phyloP scores from a whole-genome alignment of 345 rosid species.

The Hibiscus trionum region DNA sequence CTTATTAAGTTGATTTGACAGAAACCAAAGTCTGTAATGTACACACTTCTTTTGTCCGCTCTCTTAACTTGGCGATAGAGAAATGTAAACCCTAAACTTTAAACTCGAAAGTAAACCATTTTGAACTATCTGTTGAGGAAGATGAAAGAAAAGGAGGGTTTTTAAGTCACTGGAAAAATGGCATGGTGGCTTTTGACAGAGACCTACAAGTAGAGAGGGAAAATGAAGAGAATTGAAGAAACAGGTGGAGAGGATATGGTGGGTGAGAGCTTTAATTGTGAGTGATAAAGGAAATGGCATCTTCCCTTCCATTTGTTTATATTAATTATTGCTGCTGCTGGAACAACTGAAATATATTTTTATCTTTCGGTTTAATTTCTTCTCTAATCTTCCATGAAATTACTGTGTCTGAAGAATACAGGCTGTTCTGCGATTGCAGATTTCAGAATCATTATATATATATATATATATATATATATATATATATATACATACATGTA shows the following conservation, averaged over 20 bases:
- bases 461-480: no score
- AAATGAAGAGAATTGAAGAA: constrained; percentile 25
- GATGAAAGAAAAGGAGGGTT: neutral
- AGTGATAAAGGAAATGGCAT: neutral
- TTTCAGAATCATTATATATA: no score
- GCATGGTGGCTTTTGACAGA: neutral
- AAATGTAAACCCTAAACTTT: no score
- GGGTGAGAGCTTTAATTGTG: constrained; percentile 33
- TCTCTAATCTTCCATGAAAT: no score
- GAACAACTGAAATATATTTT: neutral
- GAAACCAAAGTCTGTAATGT: no score
- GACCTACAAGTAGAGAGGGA: neutral
- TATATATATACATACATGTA: no score
- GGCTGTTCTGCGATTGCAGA: neutral
- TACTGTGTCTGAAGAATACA: neutral
- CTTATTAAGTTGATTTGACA: no score
- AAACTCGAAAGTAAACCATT: neutral
- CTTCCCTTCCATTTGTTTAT: neutral
- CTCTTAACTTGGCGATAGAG: neutral
- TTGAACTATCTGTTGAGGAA: neutral
- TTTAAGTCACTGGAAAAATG: constrained; percentile 3
- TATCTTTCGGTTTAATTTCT: neutral
- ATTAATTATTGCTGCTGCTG: neutral
- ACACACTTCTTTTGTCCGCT: no score
- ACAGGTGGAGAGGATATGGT: constrained; percentile 32